Evolutionary conservation across 148 eudicot genomes (phyloP), one percentile per base, ranked within the genome.

Genomic region (Chenopodium quinoa): DNA sequence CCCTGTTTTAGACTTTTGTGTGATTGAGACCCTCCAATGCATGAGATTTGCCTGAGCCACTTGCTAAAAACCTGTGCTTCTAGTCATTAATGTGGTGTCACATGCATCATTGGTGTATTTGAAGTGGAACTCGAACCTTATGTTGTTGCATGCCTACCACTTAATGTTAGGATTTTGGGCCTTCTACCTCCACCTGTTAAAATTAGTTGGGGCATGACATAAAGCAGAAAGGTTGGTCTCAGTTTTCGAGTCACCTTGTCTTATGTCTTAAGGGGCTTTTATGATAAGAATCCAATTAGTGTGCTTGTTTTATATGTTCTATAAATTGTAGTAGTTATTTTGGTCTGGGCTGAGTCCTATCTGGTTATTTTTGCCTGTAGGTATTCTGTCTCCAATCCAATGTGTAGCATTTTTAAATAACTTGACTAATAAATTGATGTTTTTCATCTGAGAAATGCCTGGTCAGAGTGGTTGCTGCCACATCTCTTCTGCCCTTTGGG

Each of bases 101-200:
- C 63, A 68, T 32, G 6, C 16, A 0, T 3, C 72, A 23, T 27
- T 71, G 74, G 6, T 20, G 1, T 40, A 37, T 71, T 27, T 1
- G 12, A 71, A 37, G 47, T 70, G 72, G 72, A 68, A 17, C 9
- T 19, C 40, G 27, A 37, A 29, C 19, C 29, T 2, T 14, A 14
- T 27, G 27, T 14, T 19, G 63, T 27, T 37, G 20, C 50, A 37
- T 40, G 25, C 50, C 27, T 46, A 19, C 7, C 4, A 2, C 12
- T 17, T 37, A 23, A 19, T 71, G 8, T 69, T 69, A 69, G 74
- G n/a, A 71, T 37, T 71, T 70, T 37, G 14, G 73, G 73, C 73
- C 34, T 34, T 32, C 68, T 31, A n/a, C 68, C 27, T 47, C 73
- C 46, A 40, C 1, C 0, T 31, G 47, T 29, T 64, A 10, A 68